Conservation (phyloP, 1,139 yeast genomes). For the Wickerhamomyces sp. region DNA sequence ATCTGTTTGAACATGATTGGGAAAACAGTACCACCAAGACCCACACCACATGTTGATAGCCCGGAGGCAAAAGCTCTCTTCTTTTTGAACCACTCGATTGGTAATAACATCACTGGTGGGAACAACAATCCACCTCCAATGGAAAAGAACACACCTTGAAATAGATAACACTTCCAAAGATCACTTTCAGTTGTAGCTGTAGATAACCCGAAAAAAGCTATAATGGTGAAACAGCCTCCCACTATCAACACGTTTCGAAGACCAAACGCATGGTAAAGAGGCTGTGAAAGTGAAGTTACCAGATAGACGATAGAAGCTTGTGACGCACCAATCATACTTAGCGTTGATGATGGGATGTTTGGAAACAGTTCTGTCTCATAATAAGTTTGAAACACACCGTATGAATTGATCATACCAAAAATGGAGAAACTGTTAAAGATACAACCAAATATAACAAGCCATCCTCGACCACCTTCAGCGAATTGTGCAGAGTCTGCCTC, state of each 20-base stretch:
- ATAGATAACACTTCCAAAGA: conserved; percentile 57
- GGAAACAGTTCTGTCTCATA: conserved; percentile 42
- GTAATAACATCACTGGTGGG: conserved; percentile 49
- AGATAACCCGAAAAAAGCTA: conserved; percentile 44
- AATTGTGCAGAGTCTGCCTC: conserved; percentile 14
- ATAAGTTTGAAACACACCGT: conserved; percentile 63
- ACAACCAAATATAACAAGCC: conserved; percentile 55
- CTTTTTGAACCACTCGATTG: conserved; percentile 59
- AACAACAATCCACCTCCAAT: conserved; percentile 54
- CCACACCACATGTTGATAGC: conserved; percentile 49
- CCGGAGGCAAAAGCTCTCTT: conserved; percentile 55
- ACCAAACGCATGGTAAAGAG: conserved; percentile 33
- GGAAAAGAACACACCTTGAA: conserved; percentile 65
- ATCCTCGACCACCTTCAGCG: conserved; percentile 66
- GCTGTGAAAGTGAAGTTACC: conserved; percentile 48
- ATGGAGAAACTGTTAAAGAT: conserved; percentile 42
- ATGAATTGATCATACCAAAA: conserved; percentile 69
- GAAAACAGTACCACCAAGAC: conserved; percentile 32
- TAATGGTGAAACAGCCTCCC: conserved; percentile 48
- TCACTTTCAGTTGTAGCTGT: conserved; percentile 52
- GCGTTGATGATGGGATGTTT: conserved; percentile 52
- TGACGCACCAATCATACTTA: conserved; percentile 66
- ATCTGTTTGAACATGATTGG: conserved; percentile 18
- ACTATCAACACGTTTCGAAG: conserved; percentile 32
- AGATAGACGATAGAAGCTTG: conserved; percentile 57